phyloP scores from a whole-genome alignment of 495 filamentous ascomycete genomes.

The Penicillium verhagenii region DNA sequence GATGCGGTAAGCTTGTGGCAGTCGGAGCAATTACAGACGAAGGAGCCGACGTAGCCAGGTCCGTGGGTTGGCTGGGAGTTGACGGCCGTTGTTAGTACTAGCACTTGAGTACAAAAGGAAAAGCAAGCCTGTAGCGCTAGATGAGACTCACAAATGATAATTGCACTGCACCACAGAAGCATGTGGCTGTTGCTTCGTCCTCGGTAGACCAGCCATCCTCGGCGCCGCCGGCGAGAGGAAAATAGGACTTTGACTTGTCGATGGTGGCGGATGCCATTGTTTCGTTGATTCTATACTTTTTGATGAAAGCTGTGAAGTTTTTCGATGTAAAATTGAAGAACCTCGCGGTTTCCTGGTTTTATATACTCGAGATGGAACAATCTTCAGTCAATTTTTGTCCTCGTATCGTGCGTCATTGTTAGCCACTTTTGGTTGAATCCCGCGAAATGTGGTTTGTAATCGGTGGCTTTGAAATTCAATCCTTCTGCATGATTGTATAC shows the following conservation, averaged over 20 bases:
- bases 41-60: slow-evolving; percentile 46
- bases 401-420: not conserved
- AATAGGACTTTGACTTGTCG: slow-evolving; percentile 2
- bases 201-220: slow-evolving; percentile 7
- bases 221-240: slow-evolving; percentile 2
- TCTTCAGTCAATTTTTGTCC: not conserved
- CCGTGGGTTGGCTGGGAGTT: slow-evolving; percentile 34
- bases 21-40: slow-evolving; percentile 58
- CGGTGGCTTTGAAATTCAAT: not conserved
- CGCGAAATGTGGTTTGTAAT: not conserved
- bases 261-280: not conserved
- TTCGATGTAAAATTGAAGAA: not conserved
- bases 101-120: not conserved
- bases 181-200: slow-evolving; percentile 10
- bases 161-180: slow-evolving; percentile 5
- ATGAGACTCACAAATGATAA: slow-evolving; percentile 1
- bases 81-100: slow-evolving; percentile 6
- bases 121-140: not conserved
- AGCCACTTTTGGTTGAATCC: not conserved
- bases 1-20: slow-evolving; percentile 59
- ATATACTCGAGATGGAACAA: not conserved
- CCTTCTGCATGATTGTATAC: no score
- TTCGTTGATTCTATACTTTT: not conserved
- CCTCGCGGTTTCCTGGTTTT: not conserved
- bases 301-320: not conserved